Conservation (phyloP, 371 early-diverging fungal genomes). For the Mucor saturninus region DNA sequence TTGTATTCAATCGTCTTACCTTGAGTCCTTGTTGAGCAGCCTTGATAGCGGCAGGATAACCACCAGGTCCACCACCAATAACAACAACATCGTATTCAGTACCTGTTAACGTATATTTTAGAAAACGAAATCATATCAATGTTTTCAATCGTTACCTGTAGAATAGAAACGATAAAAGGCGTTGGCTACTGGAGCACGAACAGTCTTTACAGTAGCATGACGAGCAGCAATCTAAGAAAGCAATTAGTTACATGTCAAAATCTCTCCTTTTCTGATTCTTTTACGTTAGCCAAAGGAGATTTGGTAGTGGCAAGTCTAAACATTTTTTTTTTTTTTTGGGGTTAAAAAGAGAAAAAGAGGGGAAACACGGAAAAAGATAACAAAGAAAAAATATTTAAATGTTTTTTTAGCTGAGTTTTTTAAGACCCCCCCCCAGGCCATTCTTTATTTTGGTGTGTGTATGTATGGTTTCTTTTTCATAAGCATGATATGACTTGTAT, state of each 20-base stretch:
- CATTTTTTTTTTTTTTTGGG: slow-evolving; percentile 41
- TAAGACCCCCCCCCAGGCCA: too few species aligned
- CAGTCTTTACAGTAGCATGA: slow-evolving; percentile 49
- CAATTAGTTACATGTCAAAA: background rate
- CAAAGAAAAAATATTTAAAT: background rate
- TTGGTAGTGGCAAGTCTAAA: slow-evolving; percentile 64
- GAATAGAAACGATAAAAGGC: slow-evolving; percentile 64
- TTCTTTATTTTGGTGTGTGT: too few species aligned
- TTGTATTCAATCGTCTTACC: slow-evolving; percentile 48
- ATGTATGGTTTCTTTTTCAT: too few species aligned
- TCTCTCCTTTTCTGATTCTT: background rate
- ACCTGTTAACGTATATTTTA: slow-evolving; percentile 12
- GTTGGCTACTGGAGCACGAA: slow-evolving; percentile 61
- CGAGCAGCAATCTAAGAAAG: slow-evolving; percentile 60
- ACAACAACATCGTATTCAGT: slow-evolving; percentile 84
- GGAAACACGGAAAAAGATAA: slow-evolving; percentile 8
- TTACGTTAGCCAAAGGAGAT: slow-evolving; percentile 65
- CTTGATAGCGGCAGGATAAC: slow-evolving; percentile 98
- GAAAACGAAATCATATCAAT: background rate
- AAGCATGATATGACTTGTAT: too few species aligned
- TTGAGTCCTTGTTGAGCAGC: slow-evolving; percentile 97
- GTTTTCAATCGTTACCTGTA: slow-evolving; percentile 42
- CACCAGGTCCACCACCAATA: slow-evolving; percentile 98
- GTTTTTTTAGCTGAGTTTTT: too few species aligned
- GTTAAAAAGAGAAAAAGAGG: slow-evolving; percentile 11